Base-by-base conservation (phyloP, 75 land plant genomes). In the Picea sitchensis region DNA sequence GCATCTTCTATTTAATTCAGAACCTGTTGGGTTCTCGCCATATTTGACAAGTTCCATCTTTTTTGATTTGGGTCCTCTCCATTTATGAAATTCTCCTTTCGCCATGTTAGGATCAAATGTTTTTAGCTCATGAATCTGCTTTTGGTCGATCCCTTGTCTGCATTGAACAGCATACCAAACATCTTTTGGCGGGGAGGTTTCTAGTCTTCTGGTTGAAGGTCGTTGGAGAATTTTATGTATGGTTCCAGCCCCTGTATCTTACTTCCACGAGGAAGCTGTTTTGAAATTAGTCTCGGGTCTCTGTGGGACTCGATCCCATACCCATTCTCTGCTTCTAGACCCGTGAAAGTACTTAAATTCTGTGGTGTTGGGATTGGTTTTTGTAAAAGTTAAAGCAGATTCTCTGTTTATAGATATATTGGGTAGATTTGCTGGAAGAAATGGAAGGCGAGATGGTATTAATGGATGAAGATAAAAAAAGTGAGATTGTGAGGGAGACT, bases 91-190 rank as follows among this genome's bases (percentile, higher is more conserved):
- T 32, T 67, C 17, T 38, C 17, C 38, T 18, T 32, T 15, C 41
- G 71, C 41, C 38, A 67, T 41, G 32, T 34, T 67, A 34, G 71
- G 71, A 67, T 67, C 20, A 34, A 67, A 41, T 67, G 71, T 67
- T 67, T 64, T 64, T 21, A 65, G 68, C 38, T 67, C 41, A 67
- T 34, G 71, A 67, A 67, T 67, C 41, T 67, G 36, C 71, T 67
- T 67, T 67, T 32, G 71, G 20, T 34, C 17, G 71, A 67, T 67
- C 71, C 71, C 41, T 47, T 5, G 51, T 5, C 51, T 47, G 51
- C 36, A 15, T 32, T 34, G 17, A 32, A 20, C 14, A 38, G 71
- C 41, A 34, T 67, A 18, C 15, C 34, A 38, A 17, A 41, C 41
- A 15, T 18, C 71, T 67, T 34, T 67, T 67, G 71, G 32, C 14